phyloP scores from a whole-genome alignment of 345 rosid species.

The Rhizophora apiculata region DNA sequence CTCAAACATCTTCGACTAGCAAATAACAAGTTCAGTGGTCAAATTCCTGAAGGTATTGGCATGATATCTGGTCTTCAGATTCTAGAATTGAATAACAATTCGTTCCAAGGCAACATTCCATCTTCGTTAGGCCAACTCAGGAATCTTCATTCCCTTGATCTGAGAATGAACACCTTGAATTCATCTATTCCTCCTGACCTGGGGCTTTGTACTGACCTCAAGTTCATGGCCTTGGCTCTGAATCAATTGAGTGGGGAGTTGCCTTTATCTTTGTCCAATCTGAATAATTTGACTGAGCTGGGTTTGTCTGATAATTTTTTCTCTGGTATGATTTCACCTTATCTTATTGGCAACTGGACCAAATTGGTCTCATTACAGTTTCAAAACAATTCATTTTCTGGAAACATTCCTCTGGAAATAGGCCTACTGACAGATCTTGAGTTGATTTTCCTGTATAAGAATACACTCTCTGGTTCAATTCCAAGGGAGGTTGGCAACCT shows the following conservation, averaged over 20 bases:
- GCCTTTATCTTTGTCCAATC: constrained; percentile 51
- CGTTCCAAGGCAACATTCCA: constrained; percentile 50
- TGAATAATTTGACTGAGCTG: constrained; percentile 24
- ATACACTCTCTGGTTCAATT: constrained; percentile 45
- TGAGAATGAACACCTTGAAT: constrained; percentile 38
- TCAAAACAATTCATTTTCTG: constrained; percentile 44
- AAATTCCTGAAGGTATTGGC: constrained; percentile 43
- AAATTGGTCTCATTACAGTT: constrained; percentile 45
- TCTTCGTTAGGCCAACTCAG: constrained; percentile 49
- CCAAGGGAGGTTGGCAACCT: constrained; percentile 49
- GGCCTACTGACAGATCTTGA: constrained; percentile 37
- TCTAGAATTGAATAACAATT: constrained; percentile 40
- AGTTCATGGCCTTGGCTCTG: constrained; percentile 47
- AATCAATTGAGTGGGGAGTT: constrained; percentile 50
- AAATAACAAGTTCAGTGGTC: constrained; percentile 38
- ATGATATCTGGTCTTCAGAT: constrained; percentile 36
- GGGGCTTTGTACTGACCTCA: constrained; percentile 49
- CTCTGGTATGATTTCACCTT: constrained; percentile 44
- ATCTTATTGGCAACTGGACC: constrained; percentile 46
- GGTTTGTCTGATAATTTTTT: constrained; percentile 43
- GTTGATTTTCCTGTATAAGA: constrained; percentile 34
- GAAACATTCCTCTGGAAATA: constrained; percentile 49
- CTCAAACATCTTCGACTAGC: constrained; percentile 38
- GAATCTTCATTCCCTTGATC: constrained; percentile 39
- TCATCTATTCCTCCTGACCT: constrained; percentile 54